Evolutionary conservation across 2,329 filamentous ascomycete genomes (phyloP).

Genomic region (Macrophomina pseudophaseolina): DNA sequence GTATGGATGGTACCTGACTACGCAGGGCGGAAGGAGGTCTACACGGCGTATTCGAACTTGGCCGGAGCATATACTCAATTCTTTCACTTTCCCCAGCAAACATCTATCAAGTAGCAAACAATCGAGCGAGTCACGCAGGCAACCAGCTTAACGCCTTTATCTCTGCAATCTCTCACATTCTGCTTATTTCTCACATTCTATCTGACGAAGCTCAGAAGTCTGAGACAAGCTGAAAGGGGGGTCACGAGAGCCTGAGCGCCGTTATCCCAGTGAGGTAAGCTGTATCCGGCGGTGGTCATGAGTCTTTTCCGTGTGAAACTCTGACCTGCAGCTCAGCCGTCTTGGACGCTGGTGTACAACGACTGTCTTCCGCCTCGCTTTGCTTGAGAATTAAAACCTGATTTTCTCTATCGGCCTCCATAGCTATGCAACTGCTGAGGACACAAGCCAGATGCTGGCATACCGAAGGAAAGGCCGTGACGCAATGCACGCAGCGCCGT

Average conservation of each 20-base stretch:
- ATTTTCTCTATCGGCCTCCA: neutral
- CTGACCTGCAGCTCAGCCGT: neutral
- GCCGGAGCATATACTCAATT: neutral
- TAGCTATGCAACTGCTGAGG: neutral
- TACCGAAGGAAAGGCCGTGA: neutral
- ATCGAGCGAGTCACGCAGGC: conserved; percentile 19
- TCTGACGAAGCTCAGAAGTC: neutral
- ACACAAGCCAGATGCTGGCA: neutral
- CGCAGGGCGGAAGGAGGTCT: neutral
- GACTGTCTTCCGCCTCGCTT: neutral
- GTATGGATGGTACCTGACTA: conserved; percentile 18
- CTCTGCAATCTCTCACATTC: neutral
- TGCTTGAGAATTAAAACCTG: neutral
- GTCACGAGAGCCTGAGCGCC: conserved; percentile 5
- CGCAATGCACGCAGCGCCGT: neutral
- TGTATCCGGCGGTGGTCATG: conserved; percentile 5
- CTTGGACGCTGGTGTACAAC: neutral
- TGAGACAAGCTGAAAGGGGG: neutral
- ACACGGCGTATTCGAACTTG: neutral
- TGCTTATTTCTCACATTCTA: neutral
- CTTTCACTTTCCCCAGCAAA: neutral
- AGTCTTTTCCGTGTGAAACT: neutral
- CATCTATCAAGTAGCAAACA: conserved; percentile 7
- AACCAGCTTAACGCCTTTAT: neutral
- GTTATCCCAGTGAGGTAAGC: neutral